Conservation (phyloP, 371 early-diverging fungal genomes). For the Capniomyces stellatus region DNA sequence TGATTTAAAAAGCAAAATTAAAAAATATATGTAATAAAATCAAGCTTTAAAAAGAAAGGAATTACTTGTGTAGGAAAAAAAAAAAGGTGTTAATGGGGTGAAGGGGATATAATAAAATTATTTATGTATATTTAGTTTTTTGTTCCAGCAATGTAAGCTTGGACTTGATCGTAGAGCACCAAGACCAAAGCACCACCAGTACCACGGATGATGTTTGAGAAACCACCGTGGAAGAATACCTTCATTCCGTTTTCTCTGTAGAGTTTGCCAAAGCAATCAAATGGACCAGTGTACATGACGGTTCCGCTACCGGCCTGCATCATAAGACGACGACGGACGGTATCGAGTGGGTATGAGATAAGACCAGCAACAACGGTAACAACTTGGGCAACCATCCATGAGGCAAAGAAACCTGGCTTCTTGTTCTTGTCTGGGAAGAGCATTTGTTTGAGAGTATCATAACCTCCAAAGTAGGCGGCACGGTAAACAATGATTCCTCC, state of each 20-base stretch:
- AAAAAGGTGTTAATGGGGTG: no score
- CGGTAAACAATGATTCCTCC: constrained; percentile 75
- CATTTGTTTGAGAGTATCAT: constrained; percentile 47
- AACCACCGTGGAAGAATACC: constrained; percentile 67
- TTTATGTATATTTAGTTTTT: no score
- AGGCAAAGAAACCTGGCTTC: constrained; percentile 26
- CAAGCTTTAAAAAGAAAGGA: no score
- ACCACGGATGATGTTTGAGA: constrained; percentile 64
- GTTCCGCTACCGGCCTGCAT: constrained; percentile 55
- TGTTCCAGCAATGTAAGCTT: constrained; percentile 5
- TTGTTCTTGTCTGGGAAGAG: constrained; percentile 27
- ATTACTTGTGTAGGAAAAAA: no score
- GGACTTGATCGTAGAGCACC: constrained; percentile 30
- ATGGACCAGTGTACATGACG: constrained; percentile 47
- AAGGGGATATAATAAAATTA: background rate
- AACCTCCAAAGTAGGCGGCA: constrained; percentile 73
- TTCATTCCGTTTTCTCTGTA: constrained; percentile 45
- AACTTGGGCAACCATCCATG: constrained; percentile 29
- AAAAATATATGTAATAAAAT: no score
- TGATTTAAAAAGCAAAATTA: no score
- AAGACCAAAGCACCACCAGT: constrained; percentile 65
- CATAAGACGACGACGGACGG: constrained; percentile 38
- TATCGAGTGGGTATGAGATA: constrained; percentile 33
- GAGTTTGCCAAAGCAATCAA: constrained; percentile 51
- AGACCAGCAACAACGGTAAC: constrained; percentile 34